Conservation (phyloP, 768 basidiomycete genomes). For the Xerocomellus intermedius region DNA sequence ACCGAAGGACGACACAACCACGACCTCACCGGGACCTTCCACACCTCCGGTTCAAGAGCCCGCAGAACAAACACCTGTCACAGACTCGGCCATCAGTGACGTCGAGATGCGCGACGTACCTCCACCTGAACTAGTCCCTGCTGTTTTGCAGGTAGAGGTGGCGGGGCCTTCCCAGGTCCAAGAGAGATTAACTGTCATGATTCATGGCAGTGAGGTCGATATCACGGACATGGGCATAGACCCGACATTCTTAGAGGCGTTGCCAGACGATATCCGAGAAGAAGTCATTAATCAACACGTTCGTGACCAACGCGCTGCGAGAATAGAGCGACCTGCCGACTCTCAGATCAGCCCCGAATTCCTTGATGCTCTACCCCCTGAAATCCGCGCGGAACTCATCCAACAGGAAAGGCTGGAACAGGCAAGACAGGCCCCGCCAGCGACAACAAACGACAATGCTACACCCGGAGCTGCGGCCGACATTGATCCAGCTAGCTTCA, state of each 20-base stretch:
- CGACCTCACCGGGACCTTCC: slow-evolving; percentile 11
- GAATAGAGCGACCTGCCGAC: slow-evolving; percentile 70
- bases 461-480: slow-evolving; percentile 52
- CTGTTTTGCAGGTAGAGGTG: slow-evolving; percentile 16
- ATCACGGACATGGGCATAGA: slow-evolving; percentile 99
- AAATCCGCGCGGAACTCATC: slow-evolving; percentile 94
- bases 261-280: slow-evolving; percentile 98
- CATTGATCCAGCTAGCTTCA: slow-evolving; percentile 87
- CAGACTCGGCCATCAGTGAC: slow-evolving; percentile 40
- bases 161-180: slow-evolving; percentile 38
- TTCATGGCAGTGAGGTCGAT: slow-evolving; percentile 91
- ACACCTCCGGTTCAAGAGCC: slow-evolving; percentile 10
- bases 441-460: slow-evolving; percentile 30
- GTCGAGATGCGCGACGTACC: slow-evolving; percentile 50
- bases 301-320: slow-evolving; percentile 82
- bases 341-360: slow-evolving; percentile 95
- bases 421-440: slow-evolving; percentile 47
- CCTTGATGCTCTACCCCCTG: slow-evolving; percentile 92
- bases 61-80: slow-evolving; percentile 17
- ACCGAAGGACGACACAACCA: slow-evolving; percentile 13
- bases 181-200: slow-evolving; percentile 80
- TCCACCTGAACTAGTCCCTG: slow-evolving; percentile 18
- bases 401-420: slow-evolving; percentile 91
- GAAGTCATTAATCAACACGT: slow-evolving; percentile 98
- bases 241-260: slow-evolving; percentile 93